Evolutionary conservation across 2,329 filamentous ascomycete genomes (phyloP).

Genomic region (Sclerotinia nivalis): DNA sequence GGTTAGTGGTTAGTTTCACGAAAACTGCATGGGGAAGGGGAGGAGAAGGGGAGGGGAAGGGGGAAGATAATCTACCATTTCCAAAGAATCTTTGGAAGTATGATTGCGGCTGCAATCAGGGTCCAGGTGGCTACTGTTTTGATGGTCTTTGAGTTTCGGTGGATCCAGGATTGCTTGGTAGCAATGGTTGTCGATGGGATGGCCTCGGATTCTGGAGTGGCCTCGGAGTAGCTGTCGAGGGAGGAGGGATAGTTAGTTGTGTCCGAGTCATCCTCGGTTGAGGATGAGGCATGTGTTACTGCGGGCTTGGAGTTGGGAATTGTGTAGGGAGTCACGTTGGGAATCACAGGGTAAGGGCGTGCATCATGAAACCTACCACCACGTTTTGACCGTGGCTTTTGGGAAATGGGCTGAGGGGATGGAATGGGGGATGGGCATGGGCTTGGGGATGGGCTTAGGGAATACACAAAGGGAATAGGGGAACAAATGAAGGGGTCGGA

Average conservation of each 20-base stretch:
- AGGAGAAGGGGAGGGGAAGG: no score
- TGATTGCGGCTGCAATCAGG: constrained; percentile 14
- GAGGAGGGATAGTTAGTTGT: constrained; percentile 4
- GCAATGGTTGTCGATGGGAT: neutral
- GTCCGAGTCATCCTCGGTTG: neutral
- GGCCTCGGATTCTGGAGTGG: neutral
- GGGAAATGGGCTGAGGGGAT: neutral
- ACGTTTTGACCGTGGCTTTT: neutral
- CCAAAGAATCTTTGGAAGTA: constrained; percentile 12
- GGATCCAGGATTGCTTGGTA: constrained; percentile 9
- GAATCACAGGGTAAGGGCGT: neutral
- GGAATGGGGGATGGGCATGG: neutral
- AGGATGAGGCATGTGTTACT: neutral
- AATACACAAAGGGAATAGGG: neutral
- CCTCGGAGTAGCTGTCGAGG: neutral
- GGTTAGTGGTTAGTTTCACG: neutral
- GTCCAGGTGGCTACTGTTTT: neutral
- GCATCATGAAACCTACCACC: constrained; percentile 1
- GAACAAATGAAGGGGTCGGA: neutral
- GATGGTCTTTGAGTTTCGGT: neutral
- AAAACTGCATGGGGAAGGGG: neutral
- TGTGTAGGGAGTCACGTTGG: neutral
- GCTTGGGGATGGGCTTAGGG: neutral
- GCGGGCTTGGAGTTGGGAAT: neutral
- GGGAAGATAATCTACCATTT: neutral